These are phyloP conservation scores for Eucalyptus marginata DNA, from an alignment of 345 rosid genomes.

Conservation along the genomic window DNA sequence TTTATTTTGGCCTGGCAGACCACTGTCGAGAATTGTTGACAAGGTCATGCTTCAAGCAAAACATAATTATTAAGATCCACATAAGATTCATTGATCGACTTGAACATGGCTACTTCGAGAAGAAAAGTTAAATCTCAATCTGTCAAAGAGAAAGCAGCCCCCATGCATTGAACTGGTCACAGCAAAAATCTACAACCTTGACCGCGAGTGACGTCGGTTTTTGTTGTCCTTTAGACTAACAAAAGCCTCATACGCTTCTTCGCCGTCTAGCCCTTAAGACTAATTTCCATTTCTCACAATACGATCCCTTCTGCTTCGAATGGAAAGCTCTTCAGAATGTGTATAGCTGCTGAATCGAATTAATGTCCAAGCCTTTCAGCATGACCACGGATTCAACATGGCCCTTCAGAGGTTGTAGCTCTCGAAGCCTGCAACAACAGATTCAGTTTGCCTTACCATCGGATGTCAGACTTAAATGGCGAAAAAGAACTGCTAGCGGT, in stretches of 20 bases:
- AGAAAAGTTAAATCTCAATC: neutral
- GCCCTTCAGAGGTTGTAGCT: constrained; percentile 58
- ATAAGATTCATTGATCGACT: neutral
- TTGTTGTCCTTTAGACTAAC: neutral
- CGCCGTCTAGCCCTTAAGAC: neutral
- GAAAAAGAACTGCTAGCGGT: neutral
- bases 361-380: constrained; percentile 77
- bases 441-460: neutral
- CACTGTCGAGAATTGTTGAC: neutral
- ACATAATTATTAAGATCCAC: neutral
- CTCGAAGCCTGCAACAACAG: constrained; percentile 40
- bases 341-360: constrained; percentile 69
- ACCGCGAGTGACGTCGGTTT: rapidly evolving
- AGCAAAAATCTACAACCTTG: neutral
- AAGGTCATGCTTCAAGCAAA: neutral
- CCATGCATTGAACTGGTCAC: neutral
- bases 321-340: constrained; percentile 7
- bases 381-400: constrained; percentile 78
- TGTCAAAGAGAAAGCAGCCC: neutral
- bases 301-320: constrained; percentile 1
- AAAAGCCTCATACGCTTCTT: neutral
- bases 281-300: neutral
- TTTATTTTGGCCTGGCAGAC: neutral
- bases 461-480: neutral
- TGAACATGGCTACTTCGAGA: neutral